phyloP scores from a whole-genome alignment of 306 rosid genomes.

The Arachis hypogaea region DNA sequence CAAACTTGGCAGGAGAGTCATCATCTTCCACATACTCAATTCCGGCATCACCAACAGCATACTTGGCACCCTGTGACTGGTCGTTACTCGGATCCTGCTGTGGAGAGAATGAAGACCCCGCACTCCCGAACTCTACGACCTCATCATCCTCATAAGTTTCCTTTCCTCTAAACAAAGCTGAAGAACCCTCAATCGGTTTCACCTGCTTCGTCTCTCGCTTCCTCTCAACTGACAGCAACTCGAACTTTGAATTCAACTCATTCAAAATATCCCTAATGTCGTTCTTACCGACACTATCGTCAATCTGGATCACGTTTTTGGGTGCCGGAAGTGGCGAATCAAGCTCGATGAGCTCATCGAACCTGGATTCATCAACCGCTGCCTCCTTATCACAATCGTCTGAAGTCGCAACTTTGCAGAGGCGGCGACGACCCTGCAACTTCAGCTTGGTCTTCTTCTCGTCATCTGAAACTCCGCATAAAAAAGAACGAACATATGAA shows the following conservation, averaged over 20 bases:
- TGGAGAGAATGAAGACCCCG: conserved; percentile 61
- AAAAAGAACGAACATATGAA: not conserved
- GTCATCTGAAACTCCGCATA: conserved; percentile 39
- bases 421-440: conserved; percentile 77
- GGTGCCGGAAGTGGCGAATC: conserved; percentile 55
- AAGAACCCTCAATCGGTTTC: conserved; percentile 30
- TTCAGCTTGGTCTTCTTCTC: conserved; percentile 60
- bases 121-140: conserved; percentile 50
- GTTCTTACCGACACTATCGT: conserved; percentile 49
- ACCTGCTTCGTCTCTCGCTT: conserved; percentile 40
- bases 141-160: conserved; percentile 39
- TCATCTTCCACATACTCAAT: conserved; percentile 28
- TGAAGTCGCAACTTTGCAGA: conserved; percentile 62
- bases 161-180: conserved; percentile 26
- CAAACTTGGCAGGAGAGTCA: not conserved
- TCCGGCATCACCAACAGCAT: not conserved
- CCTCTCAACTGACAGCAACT: conserved; percentile 67
- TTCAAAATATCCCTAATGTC: conserved; percentile 81
- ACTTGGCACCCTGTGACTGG: conserved; percentile 39
- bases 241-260: conserved; percentile 77
- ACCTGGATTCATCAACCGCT: conserved; percentile 42
- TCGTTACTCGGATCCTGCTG: conserved; percentile 41
- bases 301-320: conserved; percentile 19
- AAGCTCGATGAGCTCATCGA: conserved; percentile 52
- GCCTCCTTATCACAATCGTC: conserved; percentile 35